Percentiles rank a stretch among this genome's conserved stretches.
Evolutionary conservation across 345 rosid species (phyloP).

Genomic region (Alliaria petiolata): DNA sequence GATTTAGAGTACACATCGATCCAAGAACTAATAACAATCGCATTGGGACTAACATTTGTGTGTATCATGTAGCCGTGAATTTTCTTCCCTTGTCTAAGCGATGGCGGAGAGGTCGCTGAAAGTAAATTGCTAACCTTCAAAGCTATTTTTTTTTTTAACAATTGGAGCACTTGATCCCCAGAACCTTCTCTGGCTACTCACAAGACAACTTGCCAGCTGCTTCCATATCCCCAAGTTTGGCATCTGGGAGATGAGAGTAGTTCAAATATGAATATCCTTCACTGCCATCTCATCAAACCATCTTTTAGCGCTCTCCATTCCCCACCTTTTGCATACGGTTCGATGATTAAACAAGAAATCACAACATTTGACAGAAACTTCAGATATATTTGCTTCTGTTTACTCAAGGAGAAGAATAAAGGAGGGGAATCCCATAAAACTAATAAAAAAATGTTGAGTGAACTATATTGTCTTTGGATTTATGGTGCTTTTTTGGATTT

Average conservation of each 20-base stretch:
- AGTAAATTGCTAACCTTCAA: conserved; percentile 51
- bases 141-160: conserved; percentile 51
- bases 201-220: conserved; percentile 49
- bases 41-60: conserved; percentile 48
- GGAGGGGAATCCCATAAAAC: too few relatives aligned
- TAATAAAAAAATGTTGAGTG: too few relatives aligned
- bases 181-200: conserved; percentile 61
- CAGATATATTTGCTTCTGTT: too few relatives aligned
- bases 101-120: conserved; percentile 71
- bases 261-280: conserved; percentile 67
- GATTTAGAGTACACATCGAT: conserved; percentile 87
- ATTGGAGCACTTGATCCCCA: conserved; percentile 42
- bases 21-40: conserved; percentile 65
- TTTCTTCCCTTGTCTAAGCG: conserved; percentile 66
- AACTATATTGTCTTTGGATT: too few relatives aligned
- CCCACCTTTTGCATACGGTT: too few relatives aligned
- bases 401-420: too few relatives aligned
- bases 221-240: conserved; percentile 58
- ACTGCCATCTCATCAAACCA: conserved; percentile 66
- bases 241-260: conserved; percentile 65
- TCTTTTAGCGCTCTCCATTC: too few relatives aligned
- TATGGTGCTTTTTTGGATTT: too few relatives aligned
- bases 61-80: conserved; percentile 58
- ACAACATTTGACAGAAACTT: too few relatives aligned
- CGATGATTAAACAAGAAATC: too few relatives aligned